These are phyloP conservation scores for Heterobasidion parviporum DNA, from an alignment of 1,284 basidiomycete genomes.

Conservation along the genomic window DNA sequence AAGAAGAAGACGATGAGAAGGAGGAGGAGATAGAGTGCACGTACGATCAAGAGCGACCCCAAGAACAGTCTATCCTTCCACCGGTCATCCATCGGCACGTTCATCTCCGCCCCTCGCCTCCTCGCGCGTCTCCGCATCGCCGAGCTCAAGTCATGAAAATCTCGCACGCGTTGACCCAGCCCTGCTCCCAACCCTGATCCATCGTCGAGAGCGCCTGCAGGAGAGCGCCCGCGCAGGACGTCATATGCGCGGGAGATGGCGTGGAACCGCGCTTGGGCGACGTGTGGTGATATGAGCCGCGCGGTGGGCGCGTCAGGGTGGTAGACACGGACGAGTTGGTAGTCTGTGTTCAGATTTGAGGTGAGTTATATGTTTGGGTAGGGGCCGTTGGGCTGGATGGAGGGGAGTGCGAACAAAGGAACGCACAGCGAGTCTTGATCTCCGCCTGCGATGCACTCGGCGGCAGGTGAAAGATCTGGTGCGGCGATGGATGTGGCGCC, in stretches of 20 bases:
- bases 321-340: slow-evolving; percentile 61
- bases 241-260: slow-evolving; percentile 56
- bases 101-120: slow-evolving; percentile 29
- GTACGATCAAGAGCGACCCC: slow-evolving; percentile 37
- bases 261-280: slow-evolving; percentile 52
- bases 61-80: slow-evolving; percentile 51
- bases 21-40: slow-evolving; percentile 12
- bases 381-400: background rate
- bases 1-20: background rate
- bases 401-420: background rate
- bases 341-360: slow-evolving; percentile 34
- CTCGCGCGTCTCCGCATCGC: slow-evolving; percentile 30
- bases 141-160: slow-evolving; percentile 20
- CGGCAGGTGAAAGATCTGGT: slow-evolving; percentile 64
- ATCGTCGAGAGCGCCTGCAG: slow-evolving; percentile 16
- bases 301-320: slow-evolving; percentile 59
- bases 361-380: background rate
- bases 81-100: slow-evolving; percentile 32
- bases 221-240: slow-evolving; percentile 34
- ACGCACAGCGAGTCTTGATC: slow-evolving; percentile 60
- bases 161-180: slow-evolving; percentile 22
- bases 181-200: slow-evolving; percentile 1
- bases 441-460: slow-evolving; percentile 43
- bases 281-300: slow-evolving; percentile 33
- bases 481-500: slow-evolving; percentile 46